phyloP scores from a whole-genome alignment of 169 alveolate species.

The Plasmodium knowlesi region DNA sequence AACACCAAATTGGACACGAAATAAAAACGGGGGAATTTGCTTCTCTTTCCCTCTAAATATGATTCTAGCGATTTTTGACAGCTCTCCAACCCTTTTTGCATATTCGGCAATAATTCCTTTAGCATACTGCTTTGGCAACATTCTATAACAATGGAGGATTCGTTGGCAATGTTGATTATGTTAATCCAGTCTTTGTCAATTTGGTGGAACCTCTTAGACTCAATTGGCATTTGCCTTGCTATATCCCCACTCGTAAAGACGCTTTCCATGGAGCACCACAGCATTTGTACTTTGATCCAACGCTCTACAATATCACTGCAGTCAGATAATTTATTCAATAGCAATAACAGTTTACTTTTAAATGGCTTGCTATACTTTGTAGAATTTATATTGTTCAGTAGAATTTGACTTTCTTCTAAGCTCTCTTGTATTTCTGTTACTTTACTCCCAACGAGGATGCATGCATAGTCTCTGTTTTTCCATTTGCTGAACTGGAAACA shows the following conservation, averaged over 20 bases:
- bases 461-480: slow-evolving; percentile 90
- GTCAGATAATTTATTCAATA: slow-evolving; percentile 92
- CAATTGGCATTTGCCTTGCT: slow-evolving; percentile 97
- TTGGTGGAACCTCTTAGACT: slow-evolving; percentile 95
- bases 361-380: slow-evolving; percentile 95
- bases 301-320: slow-evolving; percentile 95
- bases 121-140: slow-evolving; percentile 96
- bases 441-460: slow-evolving; percentile 91
- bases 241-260: slow-evolving; percentile 99
- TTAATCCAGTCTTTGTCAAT: slow-evolving; percentile 95
- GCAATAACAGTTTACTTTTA: slow-evolving; percentile 90
- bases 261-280: slow-evolving; percentile 97
- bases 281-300: slow-evolving; percentile 97
- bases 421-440: slow-evolving; percentile 93
- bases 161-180: slow-evolving; percentile 96
- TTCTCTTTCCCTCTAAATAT: slow-evolving; percentile 96
- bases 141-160: slow-evolving; percentile 93
- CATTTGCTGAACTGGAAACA: slow-evolving; percentile 94
- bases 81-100: slow-evolving; percentile 93
- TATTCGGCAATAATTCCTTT: slow-evolving; percentile 93
- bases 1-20: slow-evolving; percentile 96
- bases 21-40: slow-evolving; percentile 97
- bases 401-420: slow-evolving; percentile 94
- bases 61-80: slow-evolving; percentile 96
- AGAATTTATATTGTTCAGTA: slow-evolving; percentile 92